Conservation (phyloP, 129 eudicot genomes). For the Oenanthe sinensis region DNA sequence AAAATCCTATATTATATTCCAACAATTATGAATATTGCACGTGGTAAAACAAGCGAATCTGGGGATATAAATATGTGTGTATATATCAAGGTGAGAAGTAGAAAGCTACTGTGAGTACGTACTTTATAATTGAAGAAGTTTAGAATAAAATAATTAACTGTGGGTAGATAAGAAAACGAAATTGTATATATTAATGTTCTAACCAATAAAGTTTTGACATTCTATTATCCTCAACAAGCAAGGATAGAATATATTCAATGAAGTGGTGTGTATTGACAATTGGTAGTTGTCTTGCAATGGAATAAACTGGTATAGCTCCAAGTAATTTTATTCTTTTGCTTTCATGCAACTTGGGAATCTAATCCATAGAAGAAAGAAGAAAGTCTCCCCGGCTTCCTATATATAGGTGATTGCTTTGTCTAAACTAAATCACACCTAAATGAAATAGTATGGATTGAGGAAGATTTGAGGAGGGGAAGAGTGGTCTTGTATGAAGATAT, state of each 20-base stretch:
- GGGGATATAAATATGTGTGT: too few species aligned
- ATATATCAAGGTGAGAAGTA: too few species aligned
- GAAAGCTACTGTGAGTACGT: background rate
- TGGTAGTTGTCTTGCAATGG: background rate
- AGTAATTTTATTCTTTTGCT: background rate
- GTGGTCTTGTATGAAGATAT: conserved; percentile 4
- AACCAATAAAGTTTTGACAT: conserved; percentile 6
- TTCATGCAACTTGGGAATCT: background rate
- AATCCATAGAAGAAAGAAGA: background rate
- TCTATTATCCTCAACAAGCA: background rate
- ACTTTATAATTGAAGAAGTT: background rate
- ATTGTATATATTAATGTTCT: background rate
- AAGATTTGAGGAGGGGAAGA: background rate
- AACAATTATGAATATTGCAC: too few species aligned
- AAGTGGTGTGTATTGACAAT: background rate
- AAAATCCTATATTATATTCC: too few species aligned
- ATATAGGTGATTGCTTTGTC: background rate
- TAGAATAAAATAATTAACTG: background rate
- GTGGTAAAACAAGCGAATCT: background rate
- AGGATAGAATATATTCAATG: background rate
- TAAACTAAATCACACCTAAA: background rate
- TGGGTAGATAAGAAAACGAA: background rate
- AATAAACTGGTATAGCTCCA: background rate
- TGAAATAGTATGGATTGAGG: background rate
- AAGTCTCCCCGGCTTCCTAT: background rate